Percentiles rank a stretch among this genome's conserved stretches.
These are phyloP conservation scores for Syzygium aqueum DNA, from an alignment of 345 rosid species.

Conservation along the genomic window DNA sequence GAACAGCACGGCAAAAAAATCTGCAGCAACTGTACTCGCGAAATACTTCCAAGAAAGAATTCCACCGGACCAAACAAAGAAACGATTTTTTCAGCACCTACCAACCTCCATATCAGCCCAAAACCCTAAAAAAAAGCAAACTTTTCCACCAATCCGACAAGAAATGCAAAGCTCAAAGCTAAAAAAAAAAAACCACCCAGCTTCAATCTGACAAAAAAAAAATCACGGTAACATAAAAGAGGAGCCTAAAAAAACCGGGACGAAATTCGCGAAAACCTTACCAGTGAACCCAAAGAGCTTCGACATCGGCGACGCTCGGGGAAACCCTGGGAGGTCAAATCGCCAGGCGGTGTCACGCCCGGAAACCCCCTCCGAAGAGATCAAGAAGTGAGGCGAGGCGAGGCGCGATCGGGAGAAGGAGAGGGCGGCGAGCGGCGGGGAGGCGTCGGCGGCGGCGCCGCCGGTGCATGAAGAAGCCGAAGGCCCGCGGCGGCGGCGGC, in stretches of 20 bases:
- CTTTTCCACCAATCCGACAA: background rate
- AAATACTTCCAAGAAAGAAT: background rate
- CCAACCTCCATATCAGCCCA: background rate
- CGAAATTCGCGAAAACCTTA: slow-evolving; percentile 11
- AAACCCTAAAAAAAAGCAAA: background rate
- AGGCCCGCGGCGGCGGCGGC: background rate
- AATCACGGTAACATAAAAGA: background rate
- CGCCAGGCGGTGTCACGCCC: slow-evolving; percentile 19
- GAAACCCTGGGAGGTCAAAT: slow-evolving; percentile 34
- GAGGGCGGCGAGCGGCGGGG: background rate
- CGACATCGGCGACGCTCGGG: slow-evolving; percentile 61
- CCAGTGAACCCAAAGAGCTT: slow-evolving; percentile 61
- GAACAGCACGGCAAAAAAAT: background rate
- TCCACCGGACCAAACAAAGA: background rate
- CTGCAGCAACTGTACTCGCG: background rate
- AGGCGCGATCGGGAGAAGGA: background rate
- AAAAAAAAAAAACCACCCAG: background rate
- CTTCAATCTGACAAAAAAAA: background rate
- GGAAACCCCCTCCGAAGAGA: slow-evolving; percentile 73
- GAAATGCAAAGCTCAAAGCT: background rate
- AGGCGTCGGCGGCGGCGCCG: slow-evolving; percentile 5
- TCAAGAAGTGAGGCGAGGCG: slow-evolving; percentile 38
- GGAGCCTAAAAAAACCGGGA: no score
- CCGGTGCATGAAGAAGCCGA: slow-evolving; percentile 28
- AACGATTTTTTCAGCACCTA: background rate